Evolutionary conservation across 2,329 filamentous ascomycete species (phyloP).

Genomic region (Cladosporium colombiae): DNA sequence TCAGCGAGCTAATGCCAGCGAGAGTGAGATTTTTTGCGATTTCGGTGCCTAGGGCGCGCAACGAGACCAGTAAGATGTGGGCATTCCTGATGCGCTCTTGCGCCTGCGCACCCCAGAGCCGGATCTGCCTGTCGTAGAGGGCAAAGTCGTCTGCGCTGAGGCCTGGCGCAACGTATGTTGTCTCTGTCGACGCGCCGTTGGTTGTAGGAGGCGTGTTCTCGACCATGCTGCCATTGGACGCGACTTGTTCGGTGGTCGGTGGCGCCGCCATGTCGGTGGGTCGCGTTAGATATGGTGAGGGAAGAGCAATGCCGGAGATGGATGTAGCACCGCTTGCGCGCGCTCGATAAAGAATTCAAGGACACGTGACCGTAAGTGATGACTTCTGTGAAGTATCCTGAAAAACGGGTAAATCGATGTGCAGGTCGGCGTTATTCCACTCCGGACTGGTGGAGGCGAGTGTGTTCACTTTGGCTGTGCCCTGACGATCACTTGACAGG

Average conservation of each 20-base stretch:
- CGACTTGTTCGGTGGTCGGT: not conserved
- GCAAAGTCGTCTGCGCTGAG: conserved; percentile 79
- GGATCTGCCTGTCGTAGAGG: conserved; percentile 94
- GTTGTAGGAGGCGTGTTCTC: conserved; percentile 16
- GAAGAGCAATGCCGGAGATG: not conserved
- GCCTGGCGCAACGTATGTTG: conserved; percentile 30
- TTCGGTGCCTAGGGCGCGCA: conserved; percentile 87
- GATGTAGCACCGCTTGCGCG: not conserved
- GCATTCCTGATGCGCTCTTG: conserved; percentile 86
- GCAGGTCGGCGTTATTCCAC: not conserved
- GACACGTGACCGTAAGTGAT: conserved; percentile 12
- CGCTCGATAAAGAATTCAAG: not conserved
- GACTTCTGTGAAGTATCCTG: not conserved
- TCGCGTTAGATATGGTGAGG: not conserved
- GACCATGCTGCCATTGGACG: conserved; percentile 7
- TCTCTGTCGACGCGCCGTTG: conserved; percentile 25
- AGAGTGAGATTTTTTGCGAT: conserved; percentile 97
- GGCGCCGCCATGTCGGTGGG: conserved; percentile 21
- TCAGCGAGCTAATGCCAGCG: conserved; percentile 86
- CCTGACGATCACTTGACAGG: conserved; percentile 9
- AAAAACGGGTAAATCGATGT: not conserved
- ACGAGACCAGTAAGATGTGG: conserved; percentile 83
- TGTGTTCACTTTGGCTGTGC: conserved; percentile 4
- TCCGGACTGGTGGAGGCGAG: not conserved
- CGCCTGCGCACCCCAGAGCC: conserved; percentile 93